Evolutionary conservation across 192 early-diverging fungal genomes (phyloP).

Genomic region (Backusella westeae): DNA sequence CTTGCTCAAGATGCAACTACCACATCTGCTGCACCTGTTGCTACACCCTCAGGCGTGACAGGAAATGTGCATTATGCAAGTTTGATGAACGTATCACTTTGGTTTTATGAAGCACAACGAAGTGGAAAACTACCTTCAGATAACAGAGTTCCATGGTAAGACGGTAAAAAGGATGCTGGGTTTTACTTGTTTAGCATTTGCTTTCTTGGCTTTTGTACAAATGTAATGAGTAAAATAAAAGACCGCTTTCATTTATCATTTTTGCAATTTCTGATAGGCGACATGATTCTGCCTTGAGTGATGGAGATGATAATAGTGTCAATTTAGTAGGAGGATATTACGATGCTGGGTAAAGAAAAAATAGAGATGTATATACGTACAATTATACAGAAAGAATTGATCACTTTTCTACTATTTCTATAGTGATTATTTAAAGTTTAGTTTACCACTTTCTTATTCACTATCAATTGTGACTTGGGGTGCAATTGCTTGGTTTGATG

Average conservation of each 20-base stretch:
- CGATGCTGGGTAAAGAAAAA: slow-evolving; percentile 36
- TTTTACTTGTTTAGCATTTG: neutral
- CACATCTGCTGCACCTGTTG: slow-evolving; percentile 14
- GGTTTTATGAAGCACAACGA: slow-evolving; percentile 57
- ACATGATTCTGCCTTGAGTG: slow-evolving; percentile 29
- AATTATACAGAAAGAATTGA: neutral
- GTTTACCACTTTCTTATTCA: slow-evolving; percentile 51
- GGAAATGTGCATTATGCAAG: slow-evolving; percentile 29
- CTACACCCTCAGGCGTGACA: slow-evolving; percentile 11
- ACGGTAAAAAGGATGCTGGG: slow-evolving; percentile 9
- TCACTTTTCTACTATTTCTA: neutral
- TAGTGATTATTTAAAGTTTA: slow-evolving; percentile 61
- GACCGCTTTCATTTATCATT: neutral
- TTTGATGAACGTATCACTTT: slow-evolving; percentile 43
- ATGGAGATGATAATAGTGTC: slow-evolving; percentile 35
- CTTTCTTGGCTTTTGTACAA: neutral
- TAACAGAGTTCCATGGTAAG: slow-evolving; percentile 54
- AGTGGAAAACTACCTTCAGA: slow-evolving; percentile 48
- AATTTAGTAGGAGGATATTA: slow-evolving; percentile 36
- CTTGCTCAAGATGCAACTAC: slow-evolving; percentile 14
- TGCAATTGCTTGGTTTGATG: slow-evolving; percentile 52
- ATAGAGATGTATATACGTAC: neutral
- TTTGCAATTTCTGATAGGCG: slow-evolving; percentile 20
- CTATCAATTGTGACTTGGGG: slow-evolving; percentile 52
- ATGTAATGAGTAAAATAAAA: neutral